Base-by-base conservation (phyloP, 2,329 filamentous ascomycete species). In the Diatrype stigma region DNA sequence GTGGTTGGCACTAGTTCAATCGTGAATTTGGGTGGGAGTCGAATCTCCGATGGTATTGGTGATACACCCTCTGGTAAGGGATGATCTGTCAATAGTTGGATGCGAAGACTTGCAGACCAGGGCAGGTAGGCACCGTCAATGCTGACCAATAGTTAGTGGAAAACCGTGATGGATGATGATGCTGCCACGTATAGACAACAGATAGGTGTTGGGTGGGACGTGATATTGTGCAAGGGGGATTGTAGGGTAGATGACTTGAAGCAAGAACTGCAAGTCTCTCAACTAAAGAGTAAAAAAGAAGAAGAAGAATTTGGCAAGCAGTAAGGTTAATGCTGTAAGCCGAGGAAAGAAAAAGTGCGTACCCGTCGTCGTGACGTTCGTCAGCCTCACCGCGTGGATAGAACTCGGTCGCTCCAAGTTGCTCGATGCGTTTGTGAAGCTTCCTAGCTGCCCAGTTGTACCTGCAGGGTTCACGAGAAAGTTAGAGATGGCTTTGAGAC, bases 381-480 rank as follows among this genome's bases (percentile, higher is more conserved):
- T 99, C 94, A 21, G 87, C 91, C 70, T 99, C 94, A 12, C 90
- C 94, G 35, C 85, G 77, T 38, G 86, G 82, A 61, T 88, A 87
- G 55, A 94, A 82, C 45, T 90, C 81, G 40, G 77, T 77, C 2
- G 90, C 94, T 1, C 93, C 93, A 1, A 99, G 80, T 66, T 96
- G 91, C 35, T 86, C 69, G 32, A 99, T 75, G 16, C 94, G 84
- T 60, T 91, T 93, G 62, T 91, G 84, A 44, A 99, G 76, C 70
- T 96, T 96, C 46, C 91, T 82, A 44, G 89, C 88, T 17, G 93
- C 91, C 83, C 90, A 96, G 72, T 99, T 99, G 70, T 90, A 96
- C 63, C 88, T 93, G 54, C 28, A 53, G 16, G 32, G 42, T 46
- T 14, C 21, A 8, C 51, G 46, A 45, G 21, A 48, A 44, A 32